These are phyloP conservation scores for Paramyrothecium roridum DNA, from an alignment of 2,329 filamentous ascomycete genomes.

Conservation along the genomic window DNA sequence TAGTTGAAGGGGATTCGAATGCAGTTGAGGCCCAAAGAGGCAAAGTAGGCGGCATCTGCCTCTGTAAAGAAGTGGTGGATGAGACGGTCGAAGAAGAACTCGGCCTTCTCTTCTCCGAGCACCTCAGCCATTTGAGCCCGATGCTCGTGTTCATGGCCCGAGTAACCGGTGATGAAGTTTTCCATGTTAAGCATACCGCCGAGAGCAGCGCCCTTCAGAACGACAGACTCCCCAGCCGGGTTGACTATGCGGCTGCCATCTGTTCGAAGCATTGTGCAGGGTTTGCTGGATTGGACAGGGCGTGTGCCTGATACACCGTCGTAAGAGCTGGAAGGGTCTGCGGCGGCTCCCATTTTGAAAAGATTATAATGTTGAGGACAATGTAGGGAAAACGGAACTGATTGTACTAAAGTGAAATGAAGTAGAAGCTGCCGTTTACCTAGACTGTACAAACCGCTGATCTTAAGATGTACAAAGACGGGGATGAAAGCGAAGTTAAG, in stretches of 20 bases:
- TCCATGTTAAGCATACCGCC: conserved; percentile 44
- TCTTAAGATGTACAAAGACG: no score
- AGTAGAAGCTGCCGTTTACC: no score
- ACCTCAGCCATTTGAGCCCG: conserved; percentile 50
- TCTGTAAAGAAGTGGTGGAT: conserved; percentile 58
- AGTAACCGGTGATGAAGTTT: conserved; percentile 63
- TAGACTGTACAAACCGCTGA: no score
- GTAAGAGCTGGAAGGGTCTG: neutral
- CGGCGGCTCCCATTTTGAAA: neutral
- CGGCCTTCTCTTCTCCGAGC: conserved; percentile 52
- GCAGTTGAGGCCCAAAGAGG: conserved; percentile 53
- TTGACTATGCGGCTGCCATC: conserved; percentile 38
- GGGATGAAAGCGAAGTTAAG: no score
- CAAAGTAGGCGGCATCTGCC: conserved; percentile 55
- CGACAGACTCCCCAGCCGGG: conserved; percentile 36
- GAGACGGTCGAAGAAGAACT: conserved; percentile 58
- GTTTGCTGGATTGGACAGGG: conserved; percentile 5
- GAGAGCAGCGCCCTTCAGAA: conserved; percentile 34
- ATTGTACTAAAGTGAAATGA: no score
- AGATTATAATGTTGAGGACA: neutral
- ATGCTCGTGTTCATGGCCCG: conserved; percentile 55
- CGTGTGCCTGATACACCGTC: neutral
- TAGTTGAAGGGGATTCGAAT: conserved; percentile 61
- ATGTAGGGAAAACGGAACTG: no score
- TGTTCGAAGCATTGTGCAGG: conserved; percentile 24